A percentile compares a stretch with the other conserved stretches of the same genome.
These are phyloP conservation scores for Kodamaea restingae DNA, from an alignment of 805 yeast genomes.

Conservation along the genomic window DNA sequence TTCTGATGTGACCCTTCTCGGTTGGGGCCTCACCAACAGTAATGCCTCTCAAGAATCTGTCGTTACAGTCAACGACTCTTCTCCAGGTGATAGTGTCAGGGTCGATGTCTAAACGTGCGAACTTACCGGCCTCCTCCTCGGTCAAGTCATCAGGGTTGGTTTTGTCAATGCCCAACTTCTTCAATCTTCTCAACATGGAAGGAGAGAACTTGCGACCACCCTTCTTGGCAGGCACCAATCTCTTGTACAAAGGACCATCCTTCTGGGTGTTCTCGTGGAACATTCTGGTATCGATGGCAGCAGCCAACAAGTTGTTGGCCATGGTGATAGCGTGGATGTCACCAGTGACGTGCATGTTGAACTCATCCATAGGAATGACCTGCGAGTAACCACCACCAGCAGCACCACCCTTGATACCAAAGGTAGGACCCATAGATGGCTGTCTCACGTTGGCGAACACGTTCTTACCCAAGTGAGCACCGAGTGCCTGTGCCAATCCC, in stretches of 20 bases:
- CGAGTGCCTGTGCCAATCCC: constrained; percentile 76
- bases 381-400: constrained; percentile 90
- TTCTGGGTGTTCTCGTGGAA: constrained; percentile 78
- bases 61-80: constrained; percentile 83
- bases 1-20: constrained; percentile 67
- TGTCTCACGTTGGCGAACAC: constrained; percentile 81
- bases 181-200: constrained; percentile 63
- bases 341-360: constrained; percentile 82
- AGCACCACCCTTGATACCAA: constrained; percentile 87
- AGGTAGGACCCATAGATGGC: constrained; percentile 87
- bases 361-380: constrained; percentile 86
- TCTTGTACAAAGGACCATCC: constrained; percentile 67
- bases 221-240: constrained; percentile 72
- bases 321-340: constrained; percentile 82
- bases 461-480: constrained; percentile 66
- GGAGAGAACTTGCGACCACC: constrained; percentile 65
- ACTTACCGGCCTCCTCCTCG: constrained; percentile 57
- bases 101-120: constrained; percentile 70
- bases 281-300: constrained; percentile 83
- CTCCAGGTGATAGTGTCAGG: constrained; percentile 79
- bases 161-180: constrained; percentile 64
- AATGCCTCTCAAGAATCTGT: constrained; percentile 72
- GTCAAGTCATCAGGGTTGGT: constrained; percentile 71
- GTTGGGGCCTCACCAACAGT: constrained; percentile 81
- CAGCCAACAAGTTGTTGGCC: constrained; percentile 77